These are phyloP conservation scores for Paramyrothecium sp. DNA, from an alignment of 2,329 filamentous ascomycete species.

Conservation along the genomic window DNA sequence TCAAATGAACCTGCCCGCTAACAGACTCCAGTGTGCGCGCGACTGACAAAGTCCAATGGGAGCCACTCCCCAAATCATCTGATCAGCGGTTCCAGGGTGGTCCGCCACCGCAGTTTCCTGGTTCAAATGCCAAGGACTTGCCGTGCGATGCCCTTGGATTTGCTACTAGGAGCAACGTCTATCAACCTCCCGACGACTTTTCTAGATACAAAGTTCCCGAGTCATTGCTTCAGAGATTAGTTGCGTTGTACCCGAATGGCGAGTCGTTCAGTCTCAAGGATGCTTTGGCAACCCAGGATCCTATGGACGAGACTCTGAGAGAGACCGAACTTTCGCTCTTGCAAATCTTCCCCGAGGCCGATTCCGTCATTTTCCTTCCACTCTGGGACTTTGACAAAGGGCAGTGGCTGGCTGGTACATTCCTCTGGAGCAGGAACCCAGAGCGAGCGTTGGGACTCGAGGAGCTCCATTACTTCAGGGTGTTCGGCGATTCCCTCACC, in stretches of 20 bases:
- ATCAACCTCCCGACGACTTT: background rate
- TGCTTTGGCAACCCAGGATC: background rate
- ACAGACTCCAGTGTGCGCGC: background rate
- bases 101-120: background rate
- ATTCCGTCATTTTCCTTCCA: conserved; percentile 5
- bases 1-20: background rate
- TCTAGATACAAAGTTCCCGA: background rate
- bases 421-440: conserved; percentile 6
- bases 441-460: conserved; percentile 6
- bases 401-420: conserved; percentile 4
- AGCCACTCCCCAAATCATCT: background rate
- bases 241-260: background rate
- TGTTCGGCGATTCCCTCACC: conserved; percentile 8
- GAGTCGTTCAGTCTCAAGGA: conserved; percentile 1
- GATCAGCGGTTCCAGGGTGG: background rate
- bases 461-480: conserved; percentile 6
- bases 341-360: conserved; percentile 1
- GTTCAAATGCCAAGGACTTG: background rate
- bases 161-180: background rate
- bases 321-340: background rate
- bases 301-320: background rate
- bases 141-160: background rate
- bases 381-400: conserved; percentile 3
- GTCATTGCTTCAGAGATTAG: background rate
- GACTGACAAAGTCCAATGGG: background rate